Percentiles rank a stretch among this genome's conserved stretches.
These are phyloP conservation scores for Telfairia occidentalis DNA, from an alignment of 331 rosid species.

Conservation along the genomic window DNA sequence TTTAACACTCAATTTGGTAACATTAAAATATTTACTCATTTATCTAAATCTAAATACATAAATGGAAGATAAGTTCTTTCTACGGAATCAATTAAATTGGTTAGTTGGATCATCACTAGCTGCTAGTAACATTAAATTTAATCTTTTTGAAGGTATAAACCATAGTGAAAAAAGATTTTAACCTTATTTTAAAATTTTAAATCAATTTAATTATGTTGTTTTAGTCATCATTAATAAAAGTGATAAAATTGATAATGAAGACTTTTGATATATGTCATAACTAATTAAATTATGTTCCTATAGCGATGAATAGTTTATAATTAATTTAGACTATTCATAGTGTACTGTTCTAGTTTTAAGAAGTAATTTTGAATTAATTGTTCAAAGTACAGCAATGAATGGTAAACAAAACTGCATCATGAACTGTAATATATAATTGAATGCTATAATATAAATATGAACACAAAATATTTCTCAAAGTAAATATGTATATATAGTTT, in stretches of 20 bases:
- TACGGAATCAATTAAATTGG: background rate
- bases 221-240: background rate
- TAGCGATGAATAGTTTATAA: too few relatives aligned
- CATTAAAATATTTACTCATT: too few relatives aligned
- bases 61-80: background rate
- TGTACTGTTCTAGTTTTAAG: too few relatives aligned
- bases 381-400: background rate
- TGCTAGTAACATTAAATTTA: background rate
- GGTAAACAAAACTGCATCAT: background rate
- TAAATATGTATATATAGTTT: too few relatives aligned
- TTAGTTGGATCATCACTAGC: background rate
- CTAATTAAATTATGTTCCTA: too few relatives aligned
- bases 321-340: too few relatives aligned
- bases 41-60: too few relatives aligned
- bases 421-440: background rate
- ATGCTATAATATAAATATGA: background rate
- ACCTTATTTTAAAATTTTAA: background rate
- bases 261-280: too few relatives aligned
- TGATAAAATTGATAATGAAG: background rate
- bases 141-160: background rate
- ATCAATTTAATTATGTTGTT: background rate
- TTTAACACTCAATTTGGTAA: too few relatives aligned
- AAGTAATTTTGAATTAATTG: too few relatives aligned
- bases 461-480: too few relatives aligned
- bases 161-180: background rate